phyloP scores from a whole-genome alignment of 2,329 filamentous ascomycete genomes.

The Ramichloridium luteum region DNA sequence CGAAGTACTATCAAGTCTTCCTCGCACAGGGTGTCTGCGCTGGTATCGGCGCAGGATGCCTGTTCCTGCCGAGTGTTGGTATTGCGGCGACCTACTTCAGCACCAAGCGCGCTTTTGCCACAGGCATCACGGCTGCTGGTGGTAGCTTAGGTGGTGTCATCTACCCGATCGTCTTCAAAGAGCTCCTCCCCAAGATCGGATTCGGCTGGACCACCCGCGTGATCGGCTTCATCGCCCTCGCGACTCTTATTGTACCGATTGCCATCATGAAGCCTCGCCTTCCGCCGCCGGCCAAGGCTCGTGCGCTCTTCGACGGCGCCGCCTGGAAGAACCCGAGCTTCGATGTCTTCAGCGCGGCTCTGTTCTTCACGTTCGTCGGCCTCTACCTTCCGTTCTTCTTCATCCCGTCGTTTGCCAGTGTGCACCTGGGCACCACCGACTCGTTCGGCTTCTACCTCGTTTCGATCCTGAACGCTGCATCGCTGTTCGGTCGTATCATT shows the following conservation, averaged over 20 bases:
- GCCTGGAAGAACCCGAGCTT: conserved; percentile 26
- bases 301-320: conserved; percentile 29
- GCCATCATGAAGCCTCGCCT: conserved; percentile 34
- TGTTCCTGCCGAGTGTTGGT: conserved; percentile 52
- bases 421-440: conserved; percentile 29
- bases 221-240: conserved; percentile 34
- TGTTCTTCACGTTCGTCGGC: conserved; percentile 31
- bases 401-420: conserved; percentile 45
- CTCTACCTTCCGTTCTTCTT: conserved; percentile 42
- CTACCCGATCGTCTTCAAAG: conserved; percentile 37
- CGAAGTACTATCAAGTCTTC: conserved; percentile 39
- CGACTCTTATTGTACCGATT: conserved; percentile 13
- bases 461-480: conserved; percentile 52
- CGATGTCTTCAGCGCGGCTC: conserved; percentile 4
- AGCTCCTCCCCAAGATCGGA: conserved; percentile 36
- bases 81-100: conserved; percentile 54
- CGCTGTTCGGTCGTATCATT: conserved; percentile 34
- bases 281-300: conserved; percentile 29
- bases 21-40: conserved; percentile 41
- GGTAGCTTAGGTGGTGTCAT: conserved; percentile 44
- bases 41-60: conserved; percentile 43
- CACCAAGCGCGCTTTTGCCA: conserved; percentile 41
- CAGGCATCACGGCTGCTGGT: conserved; percentile 47
- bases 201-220: conserved; percentile 43
- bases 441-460: conserved; percentile 53